Evolutionary conservation across 1,284 basidiomycete genomes (phyloP).

Genomic region (Puccinia hordei): DNA sequence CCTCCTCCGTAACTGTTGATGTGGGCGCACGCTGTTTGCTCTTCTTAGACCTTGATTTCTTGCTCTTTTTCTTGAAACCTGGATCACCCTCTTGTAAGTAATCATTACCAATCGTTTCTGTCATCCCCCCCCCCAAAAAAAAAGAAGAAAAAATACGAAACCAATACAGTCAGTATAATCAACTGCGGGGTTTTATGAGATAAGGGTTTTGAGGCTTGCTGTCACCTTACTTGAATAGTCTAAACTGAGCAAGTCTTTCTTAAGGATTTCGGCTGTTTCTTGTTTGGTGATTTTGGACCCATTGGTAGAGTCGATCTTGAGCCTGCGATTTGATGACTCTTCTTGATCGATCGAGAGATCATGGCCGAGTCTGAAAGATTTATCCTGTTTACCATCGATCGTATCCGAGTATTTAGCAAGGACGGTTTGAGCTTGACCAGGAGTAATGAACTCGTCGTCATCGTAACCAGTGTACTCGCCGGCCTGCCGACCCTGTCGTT

Average conservation of each 20-base stretch:
- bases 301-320: constrained; percentile 60
- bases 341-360: constrained; percentile 53
- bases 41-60: constrained; percentile 27
- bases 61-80: constrained; percentile 37
- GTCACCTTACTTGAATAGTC: constrained; percentile 79
- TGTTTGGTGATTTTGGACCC: constrained; percentile 64
- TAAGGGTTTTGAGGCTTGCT: constrained; percentile 31
- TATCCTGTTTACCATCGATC: constrained; percentile 66
- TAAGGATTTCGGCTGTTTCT: constrained; percentile 67
- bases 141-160: neutral
- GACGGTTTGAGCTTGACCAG: constrained; percentile 75
- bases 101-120: constrained; percentile 41
- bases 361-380: constrained; percentile 52
- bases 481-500: constrained; percentile 73
- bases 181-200: neutral
- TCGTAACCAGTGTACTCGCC: constrained; percentile 89
- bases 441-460: constrained; percentile 78
- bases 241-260: constrained; percentile 79
- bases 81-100: constrained; percentile 48
- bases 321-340: neutral
- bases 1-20: constrained; percentile 12
- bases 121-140: neutral
- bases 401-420: constrained; percentile 93
- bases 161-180: neutral
- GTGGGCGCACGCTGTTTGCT: constrained; percentile 32